Conservation (phyloP, 2,329 filamentous ascomycete species). For the Graphilbum ipis-grandicollis region DNA sequence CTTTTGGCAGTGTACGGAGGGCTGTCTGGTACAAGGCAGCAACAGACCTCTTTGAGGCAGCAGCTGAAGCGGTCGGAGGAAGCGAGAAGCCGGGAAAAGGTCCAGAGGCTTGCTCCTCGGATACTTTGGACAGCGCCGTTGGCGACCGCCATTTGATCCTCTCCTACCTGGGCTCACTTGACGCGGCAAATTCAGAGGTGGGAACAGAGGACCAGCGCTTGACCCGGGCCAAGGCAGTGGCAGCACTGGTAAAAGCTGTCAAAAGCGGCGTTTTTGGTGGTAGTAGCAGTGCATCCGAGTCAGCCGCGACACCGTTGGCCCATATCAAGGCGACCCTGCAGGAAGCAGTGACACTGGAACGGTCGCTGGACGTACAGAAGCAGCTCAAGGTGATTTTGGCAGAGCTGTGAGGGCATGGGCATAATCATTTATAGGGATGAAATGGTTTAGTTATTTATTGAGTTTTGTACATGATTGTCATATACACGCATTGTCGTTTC, state of each 20-base stretch:
- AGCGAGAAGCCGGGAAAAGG: too few relatives aligned
- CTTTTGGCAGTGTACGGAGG: conserved; percentile 26
- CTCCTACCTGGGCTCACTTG: conserved; percentile 28
- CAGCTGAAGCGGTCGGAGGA: neutral
- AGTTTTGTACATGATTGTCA: too few relatives aligned
- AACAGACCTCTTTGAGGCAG: conserved; percentile 26
- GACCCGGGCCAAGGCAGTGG: conserved; percentile 27
- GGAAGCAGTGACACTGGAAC: conserved; percentile 14
- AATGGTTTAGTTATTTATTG: too few relatives aligned
- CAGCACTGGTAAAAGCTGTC: conserved; percentile 22
- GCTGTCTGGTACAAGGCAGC: conserved; percentile 35
- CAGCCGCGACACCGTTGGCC: conserved; percentile 1
- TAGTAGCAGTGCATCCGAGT: conserved; percentile 8
- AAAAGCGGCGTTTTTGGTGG: conserved; percentile 23
- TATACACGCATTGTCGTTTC: too few relatives aligned
- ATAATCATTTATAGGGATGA: too few relatives aligned
- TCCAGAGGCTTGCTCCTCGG: too few relatives aligned
- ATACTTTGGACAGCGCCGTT: conserved; percentile 12
- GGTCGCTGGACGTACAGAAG: conserved; percentile 17
- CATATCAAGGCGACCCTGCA: conserved; percentile 33
- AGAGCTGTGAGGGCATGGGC: too few relatives aligned
- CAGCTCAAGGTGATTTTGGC: conserved; percentile 8
- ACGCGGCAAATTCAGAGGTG: conserved; percentile 25
- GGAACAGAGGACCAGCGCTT: conserved; percentile 35
- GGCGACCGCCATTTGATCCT: conserved; percentile 12